Base-by-base conservation (phyloP, 1,284 basidiomycete species). In the Amylostereum areolatum region DNA sequence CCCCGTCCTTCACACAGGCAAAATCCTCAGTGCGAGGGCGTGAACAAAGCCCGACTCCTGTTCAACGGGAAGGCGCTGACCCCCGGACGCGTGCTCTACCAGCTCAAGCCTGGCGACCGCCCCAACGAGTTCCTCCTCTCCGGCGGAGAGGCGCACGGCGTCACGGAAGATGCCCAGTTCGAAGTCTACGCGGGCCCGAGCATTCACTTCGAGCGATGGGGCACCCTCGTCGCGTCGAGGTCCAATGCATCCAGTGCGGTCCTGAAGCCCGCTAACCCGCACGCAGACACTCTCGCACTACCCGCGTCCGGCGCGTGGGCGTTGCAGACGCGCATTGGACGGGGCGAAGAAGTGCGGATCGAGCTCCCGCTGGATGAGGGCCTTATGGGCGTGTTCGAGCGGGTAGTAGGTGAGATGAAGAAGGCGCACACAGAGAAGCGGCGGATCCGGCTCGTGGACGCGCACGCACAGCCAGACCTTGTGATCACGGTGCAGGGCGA, bases 21-120 rank as follows among this genome's bases (percentile, higher is more conserved):
- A 47, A 55, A 52, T 36, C 57, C 59, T n/a, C 56, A 57, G 40
- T 60, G 57, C 44, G 55, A 58, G 41, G 59, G 59, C 5, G n/a
- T 47, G 34, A 33, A 59, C 41, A 33, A 49, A 27, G 40, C 43
- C 34, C 57, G 57, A 3, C 34, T 57, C 24, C 35, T 59, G 4
- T 59, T 60, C 45, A 48, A 57, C 31, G 41, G 37, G 36, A 50
- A 50, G 46, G 49, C 43, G 34, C 52, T 49, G 37, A 47, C 24
- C 42, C 34, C 34, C 36, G 35, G 40, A 18, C 53, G 49, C 37
- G 37, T 35, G 32, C 34, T 52, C 12, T 48, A 50, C 39, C 8
- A 10, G 8, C 8, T 43, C 30, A 8, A 11, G 27, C 7, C 12
- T 10, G 12, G 27, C 7, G 41, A 43, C 25, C 40, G 37, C n/a